phyloP scores from a whole-genome alignment of 1,284 basidiomycete species.

The Sporisorium iseilematis-ciliati region DNA sequence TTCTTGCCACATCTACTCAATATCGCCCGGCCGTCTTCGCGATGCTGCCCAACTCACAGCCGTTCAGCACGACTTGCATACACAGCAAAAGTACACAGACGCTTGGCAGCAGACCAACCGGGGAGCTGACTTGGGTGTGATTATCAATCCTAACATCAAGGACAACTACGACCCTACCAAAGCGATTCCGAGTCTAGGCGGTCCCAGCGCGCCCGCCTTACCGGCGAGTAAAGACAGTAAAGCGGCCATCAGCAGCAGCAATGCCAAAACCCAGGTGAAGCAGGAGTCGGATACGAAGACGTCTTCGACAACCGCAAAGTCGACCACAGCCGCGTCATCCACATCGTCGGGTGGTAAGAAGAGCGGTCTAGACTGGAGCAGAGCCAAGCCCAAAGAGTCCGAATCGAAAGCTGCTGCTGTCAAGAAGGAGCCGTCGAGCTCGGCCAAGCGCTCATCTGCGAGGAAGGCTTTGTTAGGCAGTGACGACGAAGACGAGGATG shows the following conservation, averaged over 20 bases:
- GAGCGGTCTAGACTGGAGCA: slow-evolving; percentile 44
- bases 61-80: slow-evolving; percentile 54
- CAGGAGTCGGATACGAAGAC: slow-evolving; percentile 18
- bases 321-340: slow-evolving; percentile 16
- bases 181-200: slow-evolving; percentile 32
- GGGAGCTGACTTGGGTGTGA: slow-evolving; percentile 50
- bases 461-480: slow-evolving; percentile 39
- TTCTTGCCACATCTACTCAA: slow-evolving; percentile 55
- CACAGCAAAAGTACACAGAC: slow-evolving; percentile 46
- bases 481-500: slow-evolving; percentile 52
- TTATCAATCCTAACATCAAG: slow-evolving; percentile 36
- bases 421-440: slow-evolving; percentile 21
- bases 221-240: slow-evolving; percentile 21
- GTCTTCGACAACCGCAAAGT: slow-evolving; percentile 7
- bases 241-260: slow-evolving; percentile 5
- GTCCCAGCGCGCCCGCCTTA: slow-evolving; percentile 32
- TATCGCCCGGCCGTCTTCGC: slow-evolving; percentile 42
- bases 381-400: slow-evolving; percentile 38
- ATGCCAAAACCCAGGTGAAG: slow-evolving; percentile 21
- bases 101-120: slow-evolving; percentile 48
- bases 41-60: slow-evolving; percentile 53
- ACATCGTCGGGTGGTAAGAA: slow-evolving; percentile 14
- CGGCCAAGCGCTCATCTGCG: slow-evolving; percentile 18
- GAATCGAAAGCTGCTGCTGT: slow-evolving; percentile 20
- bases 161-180: slow-evolving; percentile 47